phyloP scores from a whole-genome alignment of 768 basidiomycete species.

The Leccinum broughii region DNA sequence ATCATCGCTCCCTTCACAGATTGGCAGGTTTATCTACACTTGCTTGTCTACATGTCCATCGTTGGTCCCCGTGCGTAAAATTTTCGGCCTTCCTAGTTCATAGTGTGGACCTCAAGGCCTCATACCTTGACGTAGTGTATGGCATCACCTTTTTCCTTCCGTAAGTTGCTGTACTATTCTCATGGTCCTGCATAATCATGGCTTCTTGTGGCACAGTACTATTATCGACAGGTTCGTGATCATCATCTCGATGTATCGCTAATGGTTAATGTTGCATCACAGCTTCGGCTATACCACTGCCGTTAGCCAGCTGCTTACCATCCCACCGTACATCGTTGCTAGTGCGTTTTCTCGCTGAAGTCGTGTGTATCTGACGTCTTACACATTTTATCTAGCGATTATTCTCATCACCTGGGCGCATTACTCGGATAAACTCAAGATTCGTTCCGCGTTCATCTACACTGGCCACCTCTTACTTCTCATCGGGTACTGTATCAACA shows the following conservation, averaged over 20 bases:
- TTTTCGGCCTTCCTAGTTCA: neutral
- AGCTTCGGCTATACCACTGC: constrained; percentile 61
- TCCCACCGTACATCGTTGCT: constrained; percentile 65
- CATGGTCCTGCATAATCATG: neutral
- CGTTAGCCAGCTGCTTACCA: constrained; percentile 63
- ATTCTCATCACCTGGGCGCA: constrained; percentile 50
- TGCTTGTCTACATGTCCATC: constrained; percentile 44
- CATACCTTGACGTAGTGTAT: constrained; percentile 44
- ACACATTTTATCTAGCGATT: constrained; percentile 42
- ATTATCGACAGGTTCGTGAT: neutral
- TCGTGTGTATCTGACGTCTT: neutral
- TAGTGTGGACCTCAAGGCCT: neutral
- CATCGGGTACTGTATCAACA: constrained; percentile 65
- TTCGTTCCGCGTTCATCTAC: constrained; percentile 62
- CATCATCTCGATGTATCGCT: neutral
- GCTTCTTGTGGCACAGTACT: neutral
- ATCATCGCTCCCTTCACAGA: constrained; percentile 54
- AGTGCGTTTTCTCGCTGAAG: constrained; percentile 41
- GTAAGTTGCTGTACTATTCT: constrained; percentile 39
- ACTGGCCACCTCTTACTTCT: constrained; percentile 50
- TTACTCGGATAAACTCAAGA: constrained; percentile 55
- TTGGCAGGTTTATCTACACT: constrained; percentile 52
- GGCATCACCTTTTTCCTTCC: constrained; percentile 72
- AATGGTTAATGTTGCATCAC: constrained; percentile 6
- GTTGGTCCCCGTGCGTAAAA: constrained; percentile 53